These are phyloP conservation scores for Fusarium continuum DNA, from an alignment of 2,329 filamentous ascomycete species.

Conservation along the genomic window DNA sequence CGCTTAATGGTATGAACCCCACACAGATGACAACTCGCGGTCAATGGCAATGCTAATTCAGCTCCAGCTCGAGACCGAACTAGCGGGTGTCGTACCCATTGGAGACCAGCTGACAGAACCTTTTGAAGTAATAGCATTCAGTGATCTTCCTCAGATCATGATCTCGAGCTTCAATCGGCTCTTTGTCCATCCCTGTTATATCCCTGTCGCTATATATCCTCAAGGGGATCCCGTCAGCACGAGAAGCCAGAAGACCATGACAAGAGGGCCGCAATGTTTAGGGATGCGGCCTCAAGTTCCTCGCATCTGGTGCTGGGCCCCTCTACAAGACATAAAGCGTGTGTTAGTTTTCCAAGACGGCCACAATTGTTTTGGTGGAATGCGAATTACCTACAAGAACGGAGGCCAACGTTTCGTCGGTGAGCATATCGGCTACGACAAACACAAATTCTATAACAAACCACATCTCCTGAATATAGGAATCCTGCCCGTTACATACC, in stretches of 20 bases:
- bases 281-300: no score
- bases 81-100: background rate
- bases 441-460: background rate
- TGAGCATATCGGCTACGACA: no score
- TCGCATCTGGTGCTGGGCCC: background rate
- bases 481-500: no score
- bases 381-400: background rate
- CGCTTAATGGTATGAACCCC: background rate
- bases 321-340: background rate
- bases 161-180: no score
- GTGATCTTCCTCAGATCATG: background rate
- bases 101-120: background rate
- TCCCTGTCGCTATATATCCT: background rate
- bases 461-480: background rate
- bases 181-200: no score
- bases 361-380: background rate
- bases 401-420: background rate
- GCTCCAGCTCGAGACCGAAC: background rate
- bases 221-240: background rate
- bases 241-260: background rate
- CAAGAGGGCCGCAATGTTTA: background rate
- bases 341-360: background rate
- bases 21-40: no score
- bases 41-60: no score
- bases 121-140: background rate